phyloP scores from a whole-genome alignment of 345 rosid species.

The sweet orange (Citrus sinensis) region DVS_A1.0 CM039161.1:1903501-1904000 shows the following conservation, averaged over 20 bases:
- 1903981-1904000: not conserved
- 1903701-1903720: too few relatives aligned
- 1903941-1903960: not conserved
- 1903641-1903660: too few relatives aligned
- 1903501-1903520: not conserved
- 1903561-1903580: too few relatives aligned
- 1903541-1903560: not conserved
- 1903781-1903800: not conserved
- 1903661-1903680: too few relatives aligned
- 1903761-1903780: not conserved
- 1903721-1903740: not conserved
- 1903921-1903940: not conserved
- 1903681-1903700: too few relatives aligned
- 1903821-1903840: not conserved
- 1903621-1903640: too few relatives aligned
- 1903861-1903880: not conserved
- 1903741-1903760: not conserved
- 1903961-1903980: not conserved
- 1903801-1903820: not conserved
- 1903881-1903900: not conserved
- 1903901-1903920: not conserved
- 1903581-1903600: too few relatives aligned
- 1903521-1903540: not conserved
- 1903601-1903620: too few relatives aligned
- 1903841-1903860: not conserved